phyloP scores from a whole-genome alignment of 805 yeast genomes.

The Pichia nanzhaoensis region DNA sequence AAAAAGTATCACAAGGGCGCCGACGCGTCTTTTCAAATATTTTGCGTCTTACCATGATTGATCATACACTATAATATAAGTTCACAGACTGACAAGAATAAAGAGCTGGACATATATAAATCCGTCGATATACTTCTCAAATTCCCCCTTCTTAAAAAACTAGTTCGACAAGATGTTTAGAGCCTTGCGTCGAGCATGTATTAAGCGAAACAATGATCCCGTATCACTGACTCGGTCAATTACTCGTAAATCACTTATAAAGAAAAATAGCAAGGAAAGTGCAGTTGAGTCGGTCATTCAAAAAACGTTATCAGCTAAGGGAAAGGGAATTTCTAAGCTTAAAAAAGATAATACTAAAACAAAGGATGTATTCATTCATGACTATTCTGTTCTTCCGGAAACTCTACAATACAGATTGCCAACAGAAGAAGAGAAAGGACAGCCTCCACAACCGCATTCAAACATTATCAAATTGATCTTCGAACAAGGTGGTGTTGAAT shows the following conservation, averaged over 20 bases:
- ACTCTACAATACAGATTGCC: constrained; percentile 28
- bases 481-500: constrained; percentile 33
- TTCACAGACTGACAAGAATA: no score
- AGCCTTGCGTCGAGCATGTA: no score
- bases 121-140: no score
- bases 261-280: constrained; percentile 1
- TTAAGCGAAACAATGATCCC: not conserved
- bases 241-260: constrained; percentile 11
- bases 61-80: no score
- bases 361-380: constrained; percentile 26
- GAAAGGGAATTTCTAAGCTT: constrained; percentile 11
- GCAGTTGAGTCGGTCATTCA: constrained; percentile 4
- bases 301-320: constrained; percentile 7
- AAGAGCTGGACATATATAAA: no score
- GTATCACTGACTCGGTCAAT: constrained; percentile 2
- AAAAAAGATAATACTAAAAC: constrained; percentile 11
- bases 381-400: constrained; percentile 29
- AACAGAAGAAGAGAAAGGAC: constrained; percentile 15
- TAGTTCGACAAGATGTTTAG: not conserved
- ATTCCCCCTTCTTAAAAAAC: no score
- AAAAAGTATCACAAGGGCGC: no score
- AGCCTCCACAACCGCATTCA: constrained; percentile 18
- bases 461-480: constrained; percentile 23
- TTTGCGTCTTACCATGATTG: no score
- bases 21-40: no score